These are phyloP conservation scores for Tuber melanosporum DNA, from an alignment of 495 filamentous ascomycete genomes.

Conservation along the genomic window DNA sequence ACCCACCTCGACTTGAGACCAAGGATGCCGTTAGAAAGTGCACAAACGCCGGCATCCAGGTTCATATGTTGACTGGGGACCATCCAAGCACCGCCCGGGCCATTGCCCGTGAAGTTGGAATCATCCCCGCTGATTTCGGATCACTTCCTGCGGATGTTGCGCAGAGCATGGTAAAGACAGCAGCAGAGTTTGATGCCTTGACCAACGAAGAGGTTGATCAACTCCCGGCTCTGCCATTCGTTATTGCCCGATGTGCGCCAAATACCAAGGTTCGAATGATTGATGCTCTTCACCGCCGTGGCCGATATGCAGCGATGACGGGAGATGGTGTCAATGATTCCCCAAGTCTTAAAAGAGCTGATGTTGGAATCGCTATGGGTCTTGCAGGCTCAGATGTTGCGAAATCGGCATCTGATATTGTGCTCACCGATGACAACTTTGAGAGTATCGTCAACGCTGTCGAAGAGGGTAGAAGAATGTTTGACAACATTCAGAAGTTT, in stretches of 20 bases:
- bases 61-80: conserved; percentile 76
- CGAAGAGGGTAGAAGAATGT: conserved; percentile 62
- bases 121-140: conserved; percentile 56
- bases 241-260: conserved; percentile 48
- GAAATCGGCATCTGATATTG: conserved; percentile 79
- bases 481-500: conserved; percentile 73
- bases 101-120: conserved; percentile 70
- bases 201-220: conserved; percentile 48
- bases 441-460: conserved; percentile 56
- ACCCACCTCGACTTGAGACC: conserved; percentile 66
- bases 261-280: conserved; percentile 52
- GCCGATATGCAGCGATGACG: conserved; percentile 54
- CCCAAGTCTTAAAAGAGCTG: conserved; percentile 57
- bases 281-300: conserved; percentile 58
- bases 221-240: conserved; percentile 46
- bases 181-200: conserved; percentile 46
- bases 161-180: conserved; percentile 45
- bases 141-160: conserved; percentile 44
- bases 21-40: conserved; percentile 59
- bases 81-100: conserved; percentile 67
- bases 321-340: conserved; percentile 68
- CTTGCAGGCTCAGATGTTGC: conserved; percentile 80
- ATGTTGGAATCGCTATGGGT: conserved; percentile 64
- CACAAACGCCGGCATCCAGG: conserved; percentile 62
- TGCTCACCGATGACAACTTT: conserved; percentile 78